Percentiles rank a stretch among this genome's conserved stretches.
phyloP scores from a whole-genome alignment of 2,329 filamentous ascomycete species.

The Sphaerostilbella broomeana region DNA sequence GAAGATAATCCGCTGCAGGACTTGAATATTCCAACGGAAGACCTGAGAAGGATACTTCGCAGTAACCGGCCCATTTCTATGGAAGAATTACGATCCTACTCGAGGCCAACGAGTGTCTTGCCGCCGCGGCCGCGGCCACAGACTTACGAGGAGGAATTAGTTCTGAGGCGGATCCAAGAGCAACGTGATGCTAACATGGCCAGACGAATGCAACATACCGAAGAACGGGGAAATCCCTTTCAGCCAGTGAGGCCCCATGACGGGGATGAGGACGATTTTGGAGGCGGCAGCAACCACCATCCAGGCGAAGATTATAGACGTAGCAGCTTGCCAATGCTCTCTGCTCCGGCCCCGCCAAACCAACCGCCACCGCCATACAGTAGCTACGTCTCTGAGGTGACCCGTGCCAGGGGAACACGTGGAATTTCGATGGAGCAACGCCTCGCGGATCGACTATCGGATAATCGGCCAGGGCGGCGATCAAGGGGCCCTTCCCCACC shows the following conservation, averaged over 20 bases:
- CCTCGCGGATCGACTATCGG: constrained; percentile 45
- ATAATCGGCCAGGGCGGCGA: constrained; percentile 29
- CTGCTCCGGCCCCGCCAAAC: constrained; percentile 18
- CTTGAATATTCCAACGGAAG: constrained; percentile 38
- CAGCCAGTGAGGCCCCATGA: constrained; percentile 19
- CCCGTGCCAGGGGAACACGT: constrained; percentile 35
- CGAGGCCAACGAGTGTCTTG: constrained; percentile 14
- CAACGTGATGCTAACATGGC: constrained; percentile 37
- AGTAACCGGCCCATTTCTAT: constrained; percentile 7
- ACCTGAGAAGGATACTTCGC: constrained; percentile 11
- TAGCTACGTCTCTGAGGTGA: constrained; percentile 38
- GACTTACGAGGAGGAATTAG: constrained; percentile 42
- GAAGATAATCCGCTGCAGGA: constrained; percentile 32
- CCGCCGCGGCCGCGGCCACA: constrained; percentile 21
- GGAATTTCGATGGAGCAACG: constrained; percentile 42
- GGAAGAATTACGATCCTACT: constrained; percentile 11
- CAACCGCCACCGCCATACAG: constrained; percentile 22
- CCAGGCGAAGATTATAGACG: constrained; percentile 53
- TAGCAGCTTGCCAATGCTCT: constrained; percentile 22
- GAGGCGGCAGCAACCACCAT: constrained; percentile 50
- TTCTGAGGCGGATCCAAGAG: constrained; percentile 41
- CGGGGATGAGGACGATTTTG: constrained; percentile 33
- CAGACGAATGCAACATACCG: constrained; percentile 30
- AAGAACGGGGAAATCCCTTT: constrained; percentile 13
- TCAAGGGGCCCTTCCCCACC: constrained; percentile 5